phyloP scores from a whole-genome alignment of 2,329 filamentous ascomycete species.

The Aspergillus udagawae region DNA sequence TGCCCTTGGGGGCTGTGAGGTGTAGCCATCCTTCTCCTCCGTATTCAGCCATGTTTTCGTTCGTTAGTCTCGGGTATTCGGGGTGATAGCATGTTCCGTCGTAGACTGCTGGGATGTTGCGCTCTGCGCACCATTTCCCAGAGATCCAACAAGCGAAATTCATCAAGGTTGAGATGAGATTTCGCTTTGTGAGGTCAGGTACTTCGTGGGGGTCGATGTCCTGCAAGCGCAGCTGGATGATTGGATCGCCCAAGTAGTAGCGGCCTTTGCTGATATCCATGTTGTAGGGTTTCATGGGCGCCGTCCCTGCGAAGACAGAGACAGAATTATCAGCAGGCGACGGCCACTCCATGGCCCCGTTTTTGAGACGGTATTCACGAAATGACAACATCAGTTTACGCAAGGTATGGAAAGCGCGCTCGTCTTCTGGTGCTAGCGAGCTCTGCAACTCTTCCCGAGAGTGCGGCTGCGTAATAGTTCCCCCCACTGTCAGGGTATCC shows the following conservation, averaged over 20 bases:
- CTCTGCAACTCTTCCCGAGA: constrained; percentile 21
- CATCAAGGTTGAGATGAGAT: constrained; percentile 50
- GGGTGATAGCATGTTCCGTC: constrained; percentile 36
- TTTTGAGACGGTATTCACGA: constrained; percentile 31
- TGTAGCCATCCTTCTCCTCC: constrained; percentile 37
- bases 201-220: constrained; percentile 34
- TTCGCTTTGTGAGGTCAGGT: constrained; percentile 33
- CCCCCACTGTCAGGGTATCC: constrained; percentile 29
- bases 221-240: constrained; percentile 32
- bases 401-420: constrained; percentile 32
- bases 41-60: constrained; percentile 40
- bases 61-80: constrained; percentile 38
- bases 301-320: constrained; percentile 23
- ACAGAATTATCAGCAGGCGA: constrained; percentile 15
- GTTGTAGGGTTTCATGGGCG: constrained; percentile 22
- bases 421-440: constrained; percentile 30
- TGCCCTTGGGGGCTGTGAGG: constrained; percentile 32
- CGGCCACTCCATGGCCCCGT: constrained; percentile 38
- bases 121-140: constrained; percentile 32
- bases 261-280: constrained; percentile 27
- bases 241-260: constrained; percentile 40
- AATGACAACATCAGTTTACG: constrained; percentile 38
- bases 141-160: constrained; percentile 46
- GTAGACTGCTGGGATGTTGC: constrained; percentile 35
- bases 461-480: constrained; percentile 18